A percentile compares a stretch with the other conserved stretches of the same genome.
Evolutionary conservation across 2,329 filamentous ascomycete genomes (phyloP).

Genomic region (Penicillium janthinellum): DNA sequence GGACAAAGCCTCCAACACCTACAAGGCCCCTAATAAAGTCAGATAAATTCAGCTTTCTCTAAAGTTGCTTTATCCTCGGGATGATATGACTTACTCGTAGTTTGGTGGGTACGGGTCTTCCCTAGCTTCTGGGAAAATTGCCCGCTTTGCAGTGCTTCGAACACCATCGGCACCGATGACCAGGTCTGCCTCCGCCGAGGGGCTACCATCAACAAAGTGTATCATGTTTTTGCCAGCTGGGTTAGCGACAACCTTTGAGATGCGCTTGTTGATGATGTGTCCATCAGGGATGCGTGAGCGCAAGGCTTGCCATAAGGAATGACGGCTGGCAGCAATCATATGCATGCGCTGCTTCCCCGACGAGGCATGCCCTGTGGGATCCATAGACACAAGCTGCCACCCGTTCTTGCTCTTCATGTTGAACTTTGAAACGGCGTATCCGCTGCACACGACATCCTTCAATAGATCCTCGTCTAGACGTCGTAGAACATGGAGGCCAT

Average conservation of each 20-base stretch:
- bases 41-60: neutral
- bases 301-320: constrained; percentile 43
- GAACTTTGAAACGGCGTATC: constrained; percentile 37
- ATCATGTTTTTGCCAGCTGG: constrained; percentile 30
- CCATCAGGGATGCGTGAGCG: constrained; percentile 38
- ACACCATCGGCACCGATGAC: constrained; percentile 49
- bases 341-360: constrained; percentile 24
- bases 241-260: constrained; percentile 32
- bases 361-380: constrained; percentile 9
- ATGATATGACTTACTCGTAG: constrained; percentile 40
- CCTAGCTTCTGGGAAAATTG: constrained; percentile 38
- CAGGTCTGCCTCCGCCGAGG: constrained; percentile 41
- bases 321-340: constrained; percentile 41
- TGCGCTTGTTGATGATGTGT: constrained; percentile 37
- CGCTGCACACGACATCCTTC: constrained; percentile 34
- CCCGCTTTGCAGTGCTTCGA: constrained; percentile 38
- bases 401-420: constrained; percentile 42
- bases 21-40: constrained; percentile 39
- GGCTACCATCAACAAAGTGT: constrained; percentile 39
- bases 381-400: constrained; percentile 32
- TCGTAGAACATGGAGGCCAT: constrained; percentile 43
- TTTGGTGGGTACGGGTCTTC: constrained; percentile 41
- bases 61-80: neutral
- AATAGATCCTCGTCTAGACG: constrained; percentile 41
- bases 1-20: constrained; percentile 51